Conservation (phyloP, 129 eudicot species). For the Flaveria ramosissima region DNA sequence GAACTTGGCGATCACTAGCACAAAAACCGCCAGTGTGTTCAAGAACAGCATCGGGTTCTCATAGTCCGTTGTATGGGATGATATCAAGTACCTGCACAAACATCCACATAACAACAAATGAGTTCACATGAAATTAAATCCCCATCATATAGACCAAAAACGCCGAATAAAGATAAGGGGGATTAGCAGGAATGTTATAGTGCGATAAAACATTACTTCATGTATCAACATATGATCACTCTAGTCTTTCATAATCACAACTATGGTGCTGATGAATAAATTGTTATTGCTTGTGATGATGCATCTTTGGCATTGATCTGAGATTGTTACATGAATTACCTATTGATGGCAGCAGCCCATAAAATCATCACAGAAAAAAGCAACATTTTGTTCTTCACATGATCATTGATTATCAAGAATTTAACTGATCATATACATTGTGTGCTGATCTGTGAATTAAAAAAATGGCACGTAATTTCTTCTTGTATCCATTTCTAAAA, state of each 20-base stretch:
- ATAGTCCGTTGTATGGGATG: slow-evolving; percentile 88
- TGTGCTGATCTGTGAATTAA: not conserved
- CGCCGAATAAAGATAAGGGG: not conserved
- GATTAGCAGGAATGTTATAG: not conserved
- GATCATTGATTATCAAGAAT: not conserved
- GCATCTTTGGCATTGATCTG: not conserved
- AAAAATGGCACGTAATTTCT: not conserved
- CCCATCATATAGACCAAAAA: not conserved
- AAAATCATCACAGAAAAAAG: not conserved
- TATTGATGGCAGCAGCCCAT: not conserved
- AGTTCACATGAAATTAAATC: not conserved
- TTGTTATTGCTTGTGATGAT: not conserved
- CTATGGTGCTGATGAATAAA: not conserved
- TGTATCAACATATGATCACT: not conserved
- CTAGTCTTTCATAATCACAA: not conserved
- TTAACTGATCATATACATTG: not conserved
- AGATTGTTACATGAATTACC: not conserved
- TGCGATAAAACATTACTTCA: not conserved
- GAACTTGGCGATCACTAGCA: slow-evolving; percentile 87
- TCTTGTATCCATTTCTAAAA: not conserved
- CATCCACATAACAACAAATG: slow-evolving; percentile 1
- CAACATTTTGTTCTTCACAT: not conserved
- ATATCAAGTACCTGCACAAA: slow-evolving; percentile 73
- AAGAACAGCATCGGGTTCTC: slow-evolving; percentile 82
- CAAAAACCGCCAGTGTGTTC: slow-evolving; percentile 80